Conservation (phyloP, 1,284 basidiomycete species). For the Ustilago shanxiensis region DNA sequence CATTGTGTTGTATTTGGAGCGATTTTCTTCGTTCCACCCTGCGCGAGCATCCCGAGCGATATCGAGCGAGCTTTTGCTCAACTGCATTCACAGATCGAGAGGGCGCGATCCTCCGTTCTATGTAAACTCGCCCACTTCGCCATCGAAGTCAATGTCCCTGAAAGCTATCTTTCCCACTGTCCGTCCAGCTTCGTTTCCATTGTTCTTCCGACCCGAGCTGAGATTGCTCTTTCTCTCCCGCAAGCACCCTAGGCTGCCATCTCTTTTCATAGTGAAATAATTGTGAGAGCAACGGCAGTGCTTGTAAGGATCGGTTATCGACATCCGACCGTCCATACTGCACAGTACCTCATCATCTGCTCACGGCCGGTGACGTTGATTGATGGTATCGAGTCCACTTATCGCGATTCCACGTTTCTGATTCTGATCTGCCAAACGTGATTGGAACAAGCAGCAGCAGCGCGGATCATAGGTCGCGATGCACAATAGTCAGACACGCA, state of each 20-base stretch:
- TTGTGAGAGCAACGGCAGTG: background rate
- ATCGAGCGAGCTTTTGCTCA: slow-evolving; percentile 6
- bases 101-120: background rate
- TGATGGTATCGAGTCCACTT: no score
- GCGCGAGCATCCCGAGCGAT: background rate
- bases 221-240: background rate
- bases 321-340: background rate
- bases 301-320: background rate
- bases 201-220: slow-evolving; percentile 2
- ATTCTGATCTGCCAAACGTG: no score
- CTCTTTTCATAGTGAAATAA: no score
- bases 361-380: no score
- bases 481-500: background rate
- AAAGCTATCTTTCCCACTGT: background rate
- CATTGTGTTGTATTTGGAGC: background rate
- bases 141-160: background rate
- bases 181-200: no score
- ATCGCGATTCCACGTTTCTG: no score
- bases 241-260: background rate
- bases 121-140: background rate
- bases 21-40: background rate
- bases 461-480: background rate
- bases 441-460: no score
- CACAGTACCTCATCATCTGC: no score
- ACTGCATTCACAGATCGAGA: slow-evolving; percentile 14